Evolutionary conservation across 345 rosid genomes (phyloP), one percentile per base, ranked within the genome.

Genomic region (Heritiera fomes): DNA sequence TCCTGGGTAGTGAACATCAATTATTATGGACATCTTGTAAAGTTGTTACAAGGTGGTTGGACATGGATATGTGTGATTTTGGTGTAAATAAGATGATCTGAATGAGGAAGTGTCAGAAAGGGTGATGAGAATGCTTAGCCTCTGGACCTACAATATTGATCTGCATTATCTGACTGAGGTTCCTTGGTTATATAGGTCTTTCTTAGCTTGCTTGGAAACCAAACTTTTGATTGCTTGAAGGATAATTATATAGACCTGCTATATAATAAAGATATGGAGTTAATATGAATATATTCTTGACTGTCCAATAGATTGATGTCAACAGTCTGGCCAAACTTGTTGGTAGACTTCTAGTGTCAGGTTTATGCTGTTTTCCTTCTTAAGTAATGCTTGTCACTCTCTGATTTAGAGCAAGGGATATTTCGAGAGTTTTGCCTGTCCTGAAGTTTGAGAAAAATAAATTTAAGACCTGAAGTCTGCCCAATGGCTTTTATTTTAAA

Each of bases 281-380:
- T 14, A 11, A 47, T 13, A 0, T 7, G 10, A 4, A 2, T 46
- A 9, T 20, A 20, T 68, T 46, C 34, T 70, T 7, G 17, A 47
- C 34, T 7, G 56, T 70, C 58, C 10, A 20, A 55, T 65, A 40
- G 67, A 46, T 17, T 80, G 34, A 30, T 20, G 41, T 66, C n/a
- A 32, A 53, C 41, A 15, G 18, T 55, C 53, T 56, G 68, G 58
- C 38, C 55, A 23, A 12, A n/a, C 67, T 66, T 61, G 61, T 76
- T 23, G 28, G 73, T 50, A 70, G 73, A 69, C 55, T 28, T 32
- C 4, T 69, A 23, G 38, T 67, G 55, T 17, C 61, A 32, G 56
- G 43, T 38, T 79, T 72, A 47, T 69, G 20, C 50, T 4, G 53
- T 67, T 46, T 74, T 74, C 41, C 32, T 77, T 55, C 34, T 59